Evolutionary conservation across 176 grass and related monocot genomes (phyloP).

Genomic region (Poa annua): DNA sequence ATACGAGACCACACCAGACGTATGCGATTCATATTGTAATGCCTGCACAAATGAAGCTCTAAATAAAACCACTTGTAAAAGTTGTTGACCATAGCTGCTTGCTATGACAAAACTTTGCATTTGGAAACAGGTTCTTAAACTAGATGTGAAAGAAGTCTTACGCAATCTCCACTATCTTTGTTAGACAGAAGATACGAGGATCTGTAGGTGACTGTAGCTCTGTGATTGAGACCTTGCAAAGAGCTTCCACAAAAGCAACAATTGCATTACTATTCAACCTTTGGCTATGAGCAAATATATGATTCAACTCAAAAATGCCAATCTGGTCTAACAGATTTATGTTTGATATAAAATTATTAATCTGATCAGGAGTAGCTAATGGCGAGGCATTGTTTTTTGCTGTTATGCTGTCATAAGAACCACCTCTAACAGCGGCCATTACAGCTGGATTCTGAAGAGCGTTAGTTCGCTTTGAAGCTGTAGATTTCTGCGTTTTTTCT

Average conservation of each 20-base stretch:
- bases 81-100: slow-evolving; percentile 4
- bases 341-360: slow-evolving; percentile 92
- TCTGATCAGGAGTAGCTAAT: slow-evolving; percentile 89
- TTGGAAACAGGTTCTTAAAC: slow-evolving; percentile 23
- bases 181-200: slow-evolving; percentile 96
- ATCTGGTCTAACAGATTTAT: slow-evolving; percentile 97
- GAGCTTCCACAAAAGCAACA: slow-evolving; percentile 97
- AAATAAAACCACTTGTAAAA: slow-evolving; percentile 28
- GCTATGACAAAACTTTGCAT: slow-evolving; percentile 34
- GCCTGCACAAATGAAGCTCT: slow-evolving; percentile 61
- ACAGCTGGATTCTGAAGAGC: slow-evolving; percentile 95
- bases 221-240: slow-evolving; percentile 92
- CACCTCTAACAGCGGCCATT: slow-evolving; percentile 90
- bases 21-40: slow-evolving; percentile 99
- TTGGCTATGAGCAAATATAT: slow-evolving; percentile 98
- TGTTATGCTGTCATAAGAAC: slow-evolving; percentile 94
- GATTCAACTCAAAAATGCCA: slow-evolving; percentile 97
- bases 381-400: slow-evolving; percentile 61
- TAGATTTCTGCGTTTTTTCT: slow-evolving; percentile 55
- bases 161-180: slow-evolving; percentile 99
- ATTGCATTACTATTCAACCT: slow-evolving; percentile 99
- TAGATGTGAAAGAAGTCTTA: slow-evolving; percentile 61
- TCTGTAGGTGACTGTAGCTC: slow-evolving; percentile 94
- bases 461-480: slow-evolving; percentile 64
- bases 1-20: slow-evolving; percentile 95